A percentile compares a stretch with the other conserved stretches of the same genome.
phyloP scores from a whole-genome alignment of 1,139 yeast species.

The Blastobotrys raffinosifermentans region DNA sequence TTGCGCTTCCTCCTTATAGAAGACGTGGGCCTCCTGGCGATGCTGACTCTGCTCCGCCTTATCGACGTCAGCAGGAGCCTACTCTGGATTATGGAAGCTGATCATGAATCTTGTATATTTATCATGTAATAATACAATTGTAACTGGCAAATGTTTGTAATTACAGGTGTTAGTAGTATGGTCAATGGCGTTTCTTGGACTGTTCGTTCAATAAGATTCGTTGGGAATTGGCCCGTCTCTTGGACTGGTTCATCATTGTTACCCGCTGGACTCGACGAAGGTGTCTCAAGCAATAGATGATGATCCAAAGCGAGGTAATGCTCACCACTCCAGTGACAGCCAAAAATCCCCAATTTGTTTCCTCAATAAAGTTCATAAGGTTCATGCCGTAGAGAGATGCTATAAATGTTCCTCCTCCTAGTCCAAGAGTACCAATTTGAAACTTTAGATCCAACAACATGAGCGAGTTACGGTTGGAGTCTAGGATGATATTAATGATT shows the following conservation, averaged over 20 bases:
- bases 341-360: slow-evolving; percentile 60
- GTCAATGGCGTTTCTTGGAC: too few species aligned
- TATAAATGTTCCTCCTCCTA: slow-evolving; percentile 75
- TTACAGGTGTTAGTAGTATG: too few species aligned
- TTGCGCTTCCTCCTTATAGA: slow-evolving; percentile 8
- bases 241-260: slow-evolving; percentile 55
- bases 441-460: slow-evolving; percentile 88
- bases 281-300: slow-evolving; percentile 37
- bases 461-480: slow-evolving; percentile 88
- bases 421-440: slow-evolving; percentile 83
- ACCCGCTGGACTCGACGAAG: slow-evolving; percentile 54
- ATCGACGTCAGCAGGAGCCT: too few species aligned
- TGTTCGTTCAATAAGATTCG: too few species aligned
- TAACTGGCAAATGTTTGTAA: too few species aligned
- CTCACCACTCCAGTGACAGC: slow-evolving; percentile 49
- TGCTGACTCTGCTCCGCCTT: too few species aligned
- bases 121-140: too few species aligned
- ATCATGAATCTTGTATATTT: too few species aligned
- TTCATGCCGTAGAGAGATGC: slow-evolving; percentile 97
- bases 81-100: too few species aligned
- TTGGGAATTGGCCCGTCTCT: too few species aligned
- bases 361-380: slow-evolving; percentile 84
- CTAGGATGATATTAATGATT: slow-evolving; percentile 88
- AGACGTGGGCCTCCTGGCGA: slow-evolving; percentile 1
- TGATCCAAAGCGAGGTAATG: slow-evolving; percentile 38